These are phyloP conservation scores for Cyclaneusma minus DNA, from an alignment of 2,329 filamentous ascomycete genomes.

Conservation along the genomic window DNA sequence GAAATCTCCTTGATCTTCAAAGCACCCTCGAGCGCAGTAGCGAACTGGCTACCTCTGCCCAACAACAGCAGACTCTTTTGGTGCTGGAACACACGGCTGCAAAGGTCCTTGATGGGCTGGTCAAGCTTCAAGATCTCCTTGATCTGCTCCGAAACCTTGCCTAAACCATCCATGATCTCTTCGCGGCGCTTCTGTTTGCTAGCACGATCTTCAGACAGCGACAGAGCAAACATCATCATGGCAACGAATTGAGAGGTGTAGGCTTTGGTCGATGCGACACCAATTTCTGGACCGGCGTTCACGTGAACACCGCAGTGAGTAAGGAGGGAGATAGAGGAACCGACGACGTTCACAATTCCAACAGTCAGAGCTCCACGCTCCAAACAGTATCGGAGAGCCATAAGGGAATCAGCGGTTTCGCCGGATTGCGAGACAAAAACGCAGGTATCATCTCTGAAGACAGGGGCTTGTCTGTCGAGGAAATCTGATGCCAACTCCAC, in stretches of 20 bases:
- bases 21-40: constrained; percentile 90
- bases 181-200: constrained; percentile 84
- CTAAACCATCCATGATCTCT: constrained; percentile 91
- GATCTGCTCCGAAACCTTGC: constrained; percentile 81
- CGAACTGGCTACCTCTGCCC: constrained; percentile 90
- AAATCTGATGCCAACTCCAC: constrained; percentile 98
- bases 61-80: constrained; percentile 92
- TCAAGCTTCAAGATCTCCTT: constrained; percentile 82
- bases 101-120: constrained; percentile 86
- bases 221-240: constrained; percentile 99
- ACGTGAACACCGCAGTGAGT: constrained; percentile 99
- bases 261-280: constrained; percentile 97
- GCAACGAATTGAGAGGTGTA: constrained; percentile 99
- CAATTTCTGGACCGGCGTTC: constrained; percentile 96
- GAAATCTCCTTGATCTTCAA: constrained; percentile 99
- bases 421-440: constrained; percentile 98
- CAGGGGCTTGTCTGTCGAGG: constrained; percentile 86
- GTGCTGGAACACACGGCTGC: constrained; percentile 83
- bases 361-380: constrained; percentile 95
- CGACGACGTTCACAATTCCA: constrained; percentile 96
- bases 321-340: constrained; percentile 94
- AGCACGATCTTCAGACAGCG: constrained; percentile 87
- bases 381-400: constrained; percentile 94
- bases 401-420: constrained; percentile 92
- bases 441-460: constrained; percentile 98